Conservation (phyloP, 2,329 filamentous ascomycete species). For the Macrophomina tecta region DNA sequence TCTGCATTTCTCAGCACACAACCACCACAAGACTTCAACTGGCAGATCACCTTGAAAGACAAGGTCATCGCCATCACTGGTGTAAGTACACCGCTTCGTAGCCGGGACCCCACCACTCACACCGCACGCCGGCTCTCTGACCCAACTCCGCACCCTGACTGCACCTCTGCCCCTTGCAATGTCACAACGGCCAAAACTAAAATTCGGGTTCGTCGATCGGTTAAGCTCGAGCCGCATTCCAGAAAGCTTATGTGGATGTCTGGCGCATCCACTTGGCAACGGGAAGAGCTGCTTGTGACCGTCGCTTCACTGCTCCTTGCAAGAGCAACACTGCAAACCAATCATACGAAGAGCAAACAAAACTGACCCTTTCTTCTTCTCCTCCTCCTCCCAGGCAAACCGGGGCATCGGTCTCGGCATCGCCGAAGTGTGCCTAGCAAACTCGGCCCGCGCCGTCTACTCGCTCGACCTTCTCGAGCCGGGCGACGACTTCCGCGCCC, state of each 20-base stretch:
- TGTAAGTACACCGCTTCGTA: conserved; percentile 2
- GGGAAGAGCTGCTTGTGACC: too few relatives aligned
- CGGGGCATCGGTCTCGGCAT: conserved; percentile 45
- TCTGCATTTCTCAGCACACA: conserved; percentile 49
- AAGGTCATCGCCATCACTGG: conserved; percentile 51
- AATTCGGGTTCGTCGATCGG: background rate
- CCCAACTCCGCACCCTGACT: background rate
- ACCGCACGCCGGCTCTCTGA: background rate
- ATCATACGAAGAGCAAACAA: background rate
- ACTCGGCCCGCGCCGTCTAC: conserved; percentile 50
- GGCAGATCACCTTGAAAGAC: conserved; percentile 52
- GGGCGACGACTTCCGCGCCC: conserved; percentile 40
- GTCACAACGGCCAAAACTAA: background rate
- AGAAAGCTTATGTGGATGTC: background rate
- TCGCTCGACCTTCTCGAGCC: conserved; percentile 50
- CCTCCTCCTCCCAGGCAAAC: conserved; percentile 32
- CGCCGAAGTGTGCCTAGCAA: conserved; percentile 50
- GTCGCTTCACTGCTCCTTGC: too few relatives aligned
- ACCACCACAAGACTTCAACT: conserved; percentile 52
- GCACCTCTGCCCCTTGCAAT: background rate
- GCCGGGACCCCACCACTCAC: background rate
- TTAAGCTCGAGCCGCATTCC: background rate
- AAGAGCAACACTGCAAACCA: too few relatives aligned
- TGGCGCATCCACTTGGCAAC: too few relatives aligned
- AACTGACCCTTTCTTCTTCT: background rate